A percentile compares a stretch with the other conserved stretches of the same genome.
These are phyloP conservation scores for Henckelia pumila DNA, from an alignment of 257 asterid genomes.

Conservation along the genomic window DNA sequence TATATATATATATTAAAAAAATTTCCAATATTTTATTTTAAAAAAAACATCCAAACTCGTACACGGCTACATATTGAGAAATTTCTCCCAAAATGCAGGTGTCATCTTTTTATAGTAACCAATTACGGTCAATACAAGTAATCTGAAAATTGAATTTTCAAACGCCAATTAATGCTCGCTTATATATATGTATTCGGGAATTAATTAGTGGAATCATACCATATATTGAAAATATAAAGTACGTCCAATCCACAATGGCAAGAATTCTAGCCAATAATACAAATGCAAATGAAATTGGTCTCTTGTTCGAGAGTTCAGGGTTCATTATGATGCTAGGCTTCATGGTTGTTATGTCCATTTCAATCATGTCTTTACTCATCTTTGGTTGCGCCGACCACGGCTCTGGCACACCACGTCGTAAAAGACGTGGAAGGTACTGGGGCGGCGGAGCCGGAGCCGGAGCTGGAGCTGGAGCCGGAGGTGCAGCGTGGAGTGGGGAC, in stretches of 20 bases:
- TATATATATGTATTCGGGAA: not conserved
- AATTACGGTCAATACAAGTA: not conserved
- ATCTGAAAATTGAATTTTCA: not conserved
- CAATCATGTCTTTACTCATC: not conserved
- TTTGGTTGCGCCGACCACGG: not conserved
- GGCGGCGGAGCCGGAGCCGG: not conserved
- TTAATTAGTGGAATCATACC: not conserved
- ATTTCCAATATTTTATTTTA: no score
- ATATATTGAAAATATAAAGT: no score
- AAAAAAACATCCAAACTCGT: not conserved
- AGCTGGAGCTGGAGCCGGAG: not conserved
- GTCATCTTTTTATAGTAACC: not conserved
- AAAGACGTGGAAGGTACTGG: not conserved
- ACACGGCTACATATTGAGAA: not conserved
- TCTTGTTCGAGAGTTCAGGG: not conserved
- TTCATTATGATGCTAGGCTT: not conserved
- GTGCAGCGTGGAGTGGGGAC: not conserved
- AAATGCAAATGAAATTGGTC: not conserved
- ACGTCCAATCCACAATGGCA: not conserved
- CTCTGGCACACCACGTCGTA: not conserved
- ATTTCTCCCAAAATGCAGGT: not conserved
- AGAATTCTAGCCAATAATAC: conserved; percentile 15
- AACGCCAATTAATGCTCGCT: not conserved
- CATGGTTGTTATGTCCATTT: not conserved
- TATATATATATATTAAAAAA: no score